Evolutionary conservation across 139 green algal species (phyloP).

Genomic region (Tetraselmis striata): DNA sequence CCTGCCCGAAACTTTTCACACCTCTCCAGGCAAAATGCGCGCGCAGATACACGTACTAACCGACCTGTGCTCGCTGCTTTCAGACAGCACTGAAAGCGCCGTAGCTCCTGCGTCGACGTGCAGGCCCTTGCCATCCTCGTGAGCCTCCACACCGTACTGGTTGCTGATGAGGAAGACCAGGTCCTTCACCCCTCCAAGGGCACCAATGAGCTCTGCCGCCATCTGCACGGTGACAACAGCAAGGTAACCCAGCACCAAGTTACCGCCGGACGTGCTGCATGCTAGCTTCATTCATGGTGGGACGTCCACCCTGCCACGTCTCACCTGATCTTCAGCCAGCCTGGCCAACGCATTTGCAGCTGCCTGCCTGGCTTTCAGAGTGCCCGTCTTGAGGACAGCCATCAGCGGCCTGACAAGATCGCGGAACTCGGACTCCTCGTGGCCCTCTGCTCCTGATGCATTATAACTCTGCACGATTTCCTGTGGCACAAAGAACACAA

Average conservation of each 20-base stretch:
- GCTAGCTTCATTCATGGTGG: no score
- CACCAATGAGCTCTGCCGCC: background rate
- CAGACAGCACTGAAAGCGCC: background rate
- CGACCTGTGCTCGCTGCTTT: background rate
- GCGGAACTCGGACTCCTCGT: background rate
- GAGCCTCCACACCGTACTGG: background rate
- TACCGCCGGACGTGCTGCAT: no score
- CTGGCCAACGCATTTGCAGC: background rate
- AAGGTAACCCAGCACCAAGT: no score
- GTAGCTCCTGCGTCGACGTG: background rate
- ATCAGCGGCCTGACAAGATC: background rate
- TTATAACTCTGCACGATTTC: background rate
- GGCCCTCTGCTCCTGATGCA: background rate
- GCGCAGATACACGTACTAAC: no score
- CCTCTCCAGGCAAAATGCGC: no score
- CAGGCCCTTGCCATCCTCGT: background rate
- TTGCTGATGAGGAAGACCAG: background rate
- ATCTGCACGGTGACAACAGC: no score
- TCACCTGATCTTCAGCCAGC: background rate
- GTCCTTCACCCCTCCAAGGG: background rate
- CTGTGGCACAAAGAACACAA: no score
- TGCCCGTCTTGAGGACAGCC: background rate
- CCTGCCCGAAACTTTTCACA: no score
- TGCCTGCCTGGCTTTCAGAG: background rate
- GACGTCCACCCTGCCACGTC: no score